Evolutionary conservation across 2,329 filamentous ascomycete species (phyloP), one percentile per base, ranked within the genome.

Genomic region (Parasarocladium wereldwijsianum): DNA sequence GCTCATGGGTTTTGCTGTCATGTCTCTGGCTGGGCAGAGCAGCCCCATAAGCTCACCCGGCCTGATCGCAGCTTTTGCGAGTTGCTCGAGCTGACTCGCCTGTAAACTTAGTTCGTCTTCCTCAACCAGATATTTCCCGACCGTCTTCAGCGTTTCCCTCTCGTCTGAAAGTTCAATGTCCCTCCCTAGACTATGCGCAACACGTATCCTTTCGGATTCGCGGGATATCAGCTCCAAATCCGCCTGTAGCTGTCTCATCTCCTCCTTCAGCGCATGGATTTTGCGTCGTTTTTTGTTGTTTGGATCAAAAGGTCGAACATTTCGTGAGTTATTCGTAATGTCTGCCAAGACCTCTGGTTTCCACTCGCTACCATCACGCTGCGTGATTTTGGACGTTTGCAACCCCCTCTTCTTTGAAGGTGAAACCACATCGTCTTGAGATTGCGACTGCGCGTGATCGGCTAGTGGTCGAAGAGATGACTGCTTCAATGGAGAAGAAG

Each of bases 121-220:
- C 0, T 59, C 52, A 4, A 60, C 48, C 4, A 57, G 55, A 36
- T 59, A 43, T 2, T 46, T 46, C 12, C 45, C 45, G 8, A 66
- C 46, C 3, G 64, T 38, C 29, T 53, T 49, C 5, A 62, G 34
- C 1, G 70, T 40, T 3, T 48, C 49, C 8, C 54, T 43, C 15
- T 52, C 50, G 8, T 62, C 46, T 4, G 45, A 35, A 1, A 44
- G 39, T 1, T 52, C 46, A 5, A 52, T 38, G 0, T 41, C 38
- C 8, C 58, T 53, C 8, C 59, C 54, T 5, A 58, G 54, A 3
- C 50, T 42, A 28, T 60, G 51, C 40, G 52, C 49, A 6, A 47
- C 26, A 17, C 61, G 54, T 29, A 73, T 50, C 12, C 66, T 60
- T 26, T 68, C 61, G 31, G 74, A 75, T 41, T 75, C 75, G n/a